phyloP scores from a whole-genome alignment of 352 stramenopile species.

The Phytopythium cucurbitacearum region DNA sequence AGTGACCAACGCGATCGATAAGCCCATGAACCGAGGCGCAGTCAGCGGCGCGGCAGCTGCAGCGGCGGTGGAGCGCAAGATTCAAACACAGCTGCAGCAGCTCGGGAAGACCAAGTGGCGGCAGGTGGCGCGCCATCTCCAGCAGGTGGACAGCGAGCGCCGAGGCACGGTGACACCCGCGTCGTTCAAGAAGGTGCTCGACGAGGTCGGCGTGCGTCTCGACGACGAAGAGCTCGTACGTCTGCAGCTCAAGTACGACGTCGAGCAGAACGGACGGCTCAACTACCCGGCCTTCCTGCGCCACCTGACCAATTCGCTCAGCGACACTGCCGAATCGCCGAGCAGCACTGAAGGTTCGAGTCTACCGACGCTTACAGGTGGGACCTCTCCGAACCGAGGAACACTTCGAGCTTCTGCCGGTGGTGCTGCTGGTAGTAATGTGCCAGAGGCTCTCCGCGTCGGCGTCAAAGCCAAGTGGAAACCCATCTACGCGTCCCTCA shows the following conservation, averaged over 20 bases:
- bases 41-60: conserved; percentile 21
- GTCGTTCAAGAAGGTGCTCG: conserved; percentile 63
- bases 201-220: conserved; percentile 43
- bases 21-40: conserved; percentile 8
- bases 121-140: conserved; percentile 44
- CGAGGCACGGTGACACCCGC: conserved; percentile 35
- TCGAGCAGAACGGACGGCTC: conserved; percentile 63
- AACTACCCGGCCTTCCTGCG: conserved; percentile 64
- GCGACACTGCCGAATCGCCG: conserved; percentile 13
- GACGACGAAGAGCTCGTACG: conserved; percentile 58
- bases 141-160: conserved; percentile 56
- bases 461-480: conserved; percentile 71
- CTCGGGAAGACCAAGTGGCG: conserved; percentile 57
- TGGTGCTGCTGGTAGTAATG: neutral
- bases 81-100: conserved; percentile 47
- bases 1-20: conserved; percentile 45
- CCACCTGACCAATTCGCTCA: conserved; percentile 53
- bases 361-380: neutral
- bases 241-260: conserved; percentile 75
- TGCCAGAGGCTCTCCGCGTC: conserved; percentile 42
- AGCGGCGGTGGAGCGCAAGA: conserved; percentile 51
- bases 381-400: conserved; percentile 5
- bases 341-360: neutral
- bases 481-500: conserved; percentile 60
- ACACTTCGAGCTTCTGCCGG: neutral